Evolutionary conservation across 441 rosid genomes (phyloP), one percentile per base, ranked within the genome.

Genomic region (Iberis amara): DNA sequence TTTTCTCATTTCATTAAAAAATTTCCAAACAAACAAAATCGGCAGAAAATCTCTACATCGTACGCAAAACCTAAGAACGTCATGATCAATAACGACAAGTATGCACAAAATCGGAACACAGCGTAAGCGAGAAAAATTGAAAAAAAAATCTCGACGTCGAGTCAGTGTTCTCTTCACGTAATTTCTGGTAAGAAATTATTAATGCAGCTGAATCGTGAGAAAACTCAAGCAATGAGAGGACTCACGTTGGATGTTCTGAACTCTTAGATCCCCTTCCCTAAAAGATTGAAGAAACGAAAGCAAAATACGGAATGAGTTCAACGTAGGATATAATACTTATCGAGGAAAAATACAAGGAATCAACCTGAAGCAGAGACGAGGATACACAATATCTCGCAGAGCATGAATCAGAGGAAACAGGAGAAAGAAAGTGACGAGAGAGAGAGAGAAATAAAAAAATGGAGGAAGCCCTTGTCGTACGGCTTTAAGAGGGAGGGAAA

Each of bases 311-410:
- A 18, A 18, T 18, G 21, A 18, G 21, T 18, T 18, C 1, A 18
- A 18, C 21, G 21, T 18, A 6, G 18, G 12, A n/a, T 11, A 15
- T 23, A 30, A 6, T 26, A 26, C 4, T 31, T 7, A 2, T 28
- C 32, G 32, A 32, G 36, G 36, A 32, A 6, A 6, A 32, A 18
- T 18, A 18, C 3, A 1, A 18, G 21, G 21, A 18, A 18, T 7
- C 47, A 15, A 68, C 64, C 64, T 57, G 54, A 52, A 38, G 10
- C 61, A 62, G 61, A 24, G 58, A 63, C 62, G 57, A 58, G 61
- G 58, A 8, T 12, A 30, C 42, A 14, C 33, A 36, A 21, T 27
- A 39, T 42, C 43, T 37, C 54, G 41, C 27, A 35, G 57, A 37
- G 27, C 65, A 68, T 63, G 48, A 52, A 62, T 36, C 21, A 18